phyloP scores from a whole-genome alignment of 108 stramenopile genomes.

The Skeletonema costatum region DNA sequence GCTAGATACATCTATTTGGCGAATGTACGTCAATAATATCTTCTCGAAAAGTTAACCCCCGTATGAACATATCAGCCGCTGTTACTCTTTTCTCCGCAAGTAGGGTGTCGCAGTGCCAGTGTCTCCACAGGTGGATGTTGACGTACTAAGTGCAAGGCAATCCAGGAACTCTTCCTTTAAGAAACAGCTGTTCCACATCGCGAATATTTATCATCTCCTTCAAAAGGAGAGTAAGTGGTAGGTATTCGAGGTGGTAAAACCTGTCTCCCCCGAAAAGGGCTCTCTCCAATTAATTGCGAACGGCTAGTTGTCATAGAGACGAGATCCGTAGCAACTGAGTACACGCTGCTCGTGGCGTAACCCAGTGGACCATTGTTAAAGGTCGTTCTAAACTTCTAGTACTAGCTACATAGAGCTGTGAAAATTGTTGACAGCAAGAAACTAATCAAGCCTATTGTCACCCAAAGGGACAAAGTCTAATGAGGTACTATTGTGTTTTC shows the following conservation, averaged over 20 bases:
- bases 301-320: background rate
- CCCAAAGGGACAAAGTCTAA: conserved; percentile 7
- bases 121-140: background rate
- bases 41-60: background rate
- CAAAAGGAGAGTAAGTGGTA: background rate
- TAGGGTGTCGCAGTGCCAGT: background rate
- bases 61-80: background rate
- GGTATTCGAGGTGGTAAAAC: too few species aligned
- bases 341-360: background rate
- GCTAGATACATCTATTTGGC: background rate
- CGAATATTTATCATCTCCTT: background rate
- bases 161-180: too few species aligned
- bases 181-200: too few species aligned
- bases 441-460: conserved; percentile 24
- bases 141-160: too few species aligned
- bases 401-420: background rate
- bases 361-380: background rate
- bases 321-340: background rate
- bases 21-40: background rate
- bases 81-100: background rate
- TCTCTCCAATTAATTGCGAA: background rate
- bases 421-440: conserved; percentile 1
- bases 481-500: background rate
- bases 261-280: background rate
- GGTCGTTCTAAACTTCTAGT: background rate